Evolutionary conservation across 805 yeast genomes (phyloP), one percentile per base, ranked within the genome.

Genomic region (Hanseniaspora meyeri): DNA sequence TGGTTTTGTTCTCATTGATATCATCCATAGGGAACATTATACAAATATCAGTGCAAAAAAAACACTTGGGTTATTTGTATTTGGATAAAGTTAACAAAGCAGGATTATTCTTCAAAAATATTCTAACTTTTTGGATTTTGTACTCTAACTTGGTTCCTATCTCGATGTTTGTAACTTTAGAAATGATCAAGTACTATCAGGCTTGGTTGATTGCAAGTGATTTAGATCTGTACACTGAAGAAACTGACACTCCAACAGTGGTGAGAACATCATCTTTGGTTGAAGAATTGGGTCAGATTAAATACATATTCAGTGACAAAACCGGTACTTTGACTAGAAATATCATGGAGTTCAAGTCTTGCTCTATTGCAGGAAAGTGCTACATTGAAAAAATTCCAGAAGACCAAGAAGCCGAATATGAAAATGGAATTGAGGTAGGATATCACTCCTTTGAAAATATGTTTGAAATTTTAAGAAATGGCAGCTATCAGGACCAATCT

Each of bases 71-170:
- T 3, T 95, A 93, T 64, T 70, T 93, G 29, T 74, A 78, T 61
- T 64, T 89, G 36, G 85, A 76, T 42, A 85, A 87, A 36, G 80
- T 85, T 4, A 87, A 77, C 63, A 80, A 77, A 61, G 83, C 75
- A 1, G 79, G 78, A 8, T 71, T 86, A 39, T 93, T 93, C 64
- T 93, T 95, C 71, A 80, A 81, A 61, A 96, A 91, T 68, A 68
- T 93, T 39, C 75, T 93, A 60, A 95, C 98, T 0, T 93, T 83
- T 65, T 93, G 99, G 98, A 90, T 93, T 72, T 71, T 93, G 55
- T 95, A 86, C 64, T 93, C 98, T 1, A 93, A 93, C 66, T 75
- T 93, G 71, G 98, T 93, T n/a, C 99, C 99, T 3, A 93, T 93
- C 65, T 88, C 96, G 1, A 74, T 91, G 63, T 93, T 93, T 65